Base-by-base conservation (phyloP, 768 basidiomycete species). In the Guyanaporus albipodus region DNA sequence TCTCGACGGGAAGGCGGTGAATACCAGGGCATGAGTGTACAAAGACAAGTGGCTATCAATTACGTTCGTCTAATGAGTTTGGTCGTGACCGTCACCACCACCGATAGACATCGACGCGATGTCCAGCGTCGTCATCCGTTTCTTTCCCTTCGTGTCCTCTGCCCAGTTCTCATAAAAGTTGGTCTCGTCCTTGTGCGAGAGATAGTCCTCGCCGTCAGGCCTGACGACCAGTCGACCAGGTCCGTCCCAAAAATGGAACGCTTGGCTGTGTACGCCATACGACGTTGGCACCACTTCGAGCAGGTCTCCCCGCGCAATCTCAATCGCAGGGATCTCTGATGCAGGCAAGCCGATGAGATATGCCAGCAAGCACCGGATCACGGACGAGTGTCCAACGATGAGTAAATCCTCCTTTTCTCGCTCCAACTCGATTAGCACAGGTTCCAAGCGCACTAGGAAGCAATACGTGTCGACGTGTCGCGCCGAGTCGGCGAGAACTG, bases 351-450 rank as follows among this genome's bases (percentile, higher is more conserved):
- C 96, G 54, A 92, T 91, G 57, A 92, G 83, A 66, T 92, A 92
- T 3, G 93, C 86, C 36, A 97, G 79, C 48, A 99, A 75, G 70
- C 96, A 99, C 15, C 96, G 84, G 58, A 98, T 96, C 62, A 98
- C 96, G 32, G 92, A 95, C 14, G 94, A 91, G 63, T 97, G 94
- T 1, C 92, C 94, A 56, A 98, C 91, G 67, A 99, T 97, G 31
- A 99, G 75, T 5, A 99, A 72, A 68, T 98, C 96, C 58, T 96
- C 91, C 59, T 87, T 83, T 66, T 92, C 87, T 43, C 94, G 80
- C 69, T 98, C 96, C 15, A 98, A 75, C 66, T 99, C 96, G 62
- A 97, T 83, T 26, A 98, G 77, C 24, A 86, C 78, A 0, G 91
- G 91, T 62, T 97, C 94, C n/a, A 97, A 70, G 33, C 94, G 91